Conservation (phyloP, 495 filamentous ascomycete genomes). For the Penicillium argentinense region DNA sequence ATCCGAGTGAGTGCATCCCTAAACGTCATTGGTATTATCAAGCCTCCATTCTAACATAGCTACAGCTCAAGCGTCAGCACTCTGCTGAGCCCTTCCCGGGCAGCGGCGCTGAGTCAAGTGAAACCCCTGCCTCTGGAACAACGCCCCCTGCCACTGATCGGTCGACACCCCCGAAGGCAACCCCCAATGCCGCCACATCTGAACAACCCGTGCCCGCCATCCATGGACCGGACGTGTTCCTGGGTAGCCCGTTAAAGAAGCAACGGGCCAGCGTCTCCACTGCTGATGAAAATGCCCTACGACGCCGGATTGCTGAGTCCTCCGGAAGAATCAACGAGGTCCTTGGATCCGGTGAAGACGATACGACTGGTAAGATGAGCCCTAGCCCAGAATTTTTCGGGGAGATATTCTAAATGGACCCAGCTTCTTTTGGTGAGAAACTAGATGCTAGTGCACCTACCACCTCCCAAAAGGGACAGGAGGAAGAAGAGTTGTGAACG, state of each 20-base stretch:
- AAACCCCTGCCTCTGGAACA: conserved; percentile 44
- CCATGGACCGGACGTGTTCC: conserved; percentile 44
- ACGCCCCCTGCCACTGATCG: conserved; percentile 37
- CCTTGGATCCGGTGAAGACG: conserved; percentile 19
- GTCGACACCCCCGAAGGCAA: conserved; percentile 40
- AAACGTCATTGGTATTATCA: not conserved
- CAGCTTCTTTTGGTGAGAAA: conserved; percentile 17
- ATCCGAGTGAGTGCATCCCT: conserved; percentile 70
- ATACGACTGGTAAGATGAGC: too few relatives aligned
- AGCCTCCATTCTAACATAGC: conserved; percentile 10
- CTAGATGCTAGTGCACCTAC: conserved; percentile 5
- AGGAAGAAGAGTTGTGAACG: conserved; percentile 44
- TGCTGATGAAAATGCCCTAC: conserved; percentile 54
- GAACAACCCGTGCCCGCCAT: conserved; percentile 29
- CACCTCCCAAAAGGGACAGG: conserved; percentile 26
- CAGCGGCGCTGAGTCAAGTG: conserved; percentile 41
- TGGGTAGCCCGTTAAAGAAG: conserved; percentile 84
- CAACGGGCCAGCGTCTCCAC: conserved; percentile 70
- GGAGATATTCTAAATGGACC: too few relatives aligned
- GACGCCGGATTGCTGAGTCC: conserved; percentile 47
- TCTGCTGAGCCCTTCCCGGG: conserved; percentile 71
- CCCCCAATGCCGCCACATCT: conserved; percentile 20
- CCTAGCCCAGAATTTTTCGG: too few relatives aligned
- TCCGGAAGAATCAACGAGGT: conserved; percentile 39
- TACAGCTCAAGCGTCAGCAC: conserved; percentile 91